A percentile compares a stretch with the other conserved stretches of the same genome.
These are phyloP conservation scores for Debaryomyces prosopidis DNA, from an alignment of 805 yeast genomes.

Conservation along the genomic window DNA sequence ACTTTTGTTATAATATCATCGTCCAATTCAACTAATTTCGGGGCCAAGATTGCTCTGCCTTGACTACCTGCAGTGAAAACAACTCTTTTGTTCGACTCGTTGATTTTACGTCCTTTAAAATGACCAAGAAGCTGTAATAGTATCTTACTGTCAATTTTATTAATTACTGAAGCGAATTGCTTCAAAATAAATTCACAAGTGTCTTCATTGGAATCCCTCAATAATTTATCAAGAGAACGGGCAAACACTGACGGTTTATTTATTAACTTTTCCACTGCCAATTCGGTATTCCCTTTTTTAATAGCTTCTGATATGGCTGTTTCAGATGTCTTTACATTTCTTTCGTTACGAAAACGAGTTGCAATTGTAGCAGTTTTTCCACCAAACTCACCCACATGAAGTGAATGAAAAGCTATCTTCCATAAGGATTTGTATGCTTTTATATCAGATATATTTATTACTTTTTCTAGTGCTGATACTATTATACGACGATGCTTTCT, in stretches of 20 bases:
- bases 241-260: slow-evolving; percentile 9
- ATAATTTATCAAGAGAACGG: slow-evolving; percentile 8
- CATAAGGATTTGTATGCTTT: slow-evolving; percentile 6
- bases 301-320: slow-evolving; percentile 7
- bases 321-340: slow-evolving; percentile 8
- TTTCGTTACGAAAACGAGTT: slow-evolving; percentile 6
- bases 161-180: neutral
- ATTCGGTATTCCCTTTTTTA: slow-evolving; percentile 1
- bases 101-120: slow-evolving; percentile 5
- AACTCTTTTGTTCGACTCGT: slow-evolving; percentile 1
- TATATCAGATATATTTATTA: slow-evolving; percentile 9
- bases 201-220: slow-evolving; percentile 5
- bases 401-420: slow-evolving; percentile 10
- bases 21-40: too few species aligned
- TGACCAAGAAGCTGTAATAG: slow-evolving; percentile 10
- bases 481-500: slow-evolving; percentile 6
- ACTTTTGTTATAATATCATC: too few species aligned
- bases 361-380: slow-evolving; percentile 7
- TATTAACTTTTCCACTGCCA: slow-evolving; percentile 3
- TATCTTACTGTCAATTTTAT: slow-evolving; percentile 5
- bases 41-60: too few species aligned
- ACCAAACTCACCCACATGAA: slow-evolving; percentile 11
- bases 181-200: neutral
- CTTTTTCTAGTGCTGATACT: slow-evolving; percentile 7
- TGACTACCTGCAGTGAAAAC: neutral